phyloP scores from a whole-genome alignment of 257 asterid species.

The Solanum bulbocastanum region DNA sequence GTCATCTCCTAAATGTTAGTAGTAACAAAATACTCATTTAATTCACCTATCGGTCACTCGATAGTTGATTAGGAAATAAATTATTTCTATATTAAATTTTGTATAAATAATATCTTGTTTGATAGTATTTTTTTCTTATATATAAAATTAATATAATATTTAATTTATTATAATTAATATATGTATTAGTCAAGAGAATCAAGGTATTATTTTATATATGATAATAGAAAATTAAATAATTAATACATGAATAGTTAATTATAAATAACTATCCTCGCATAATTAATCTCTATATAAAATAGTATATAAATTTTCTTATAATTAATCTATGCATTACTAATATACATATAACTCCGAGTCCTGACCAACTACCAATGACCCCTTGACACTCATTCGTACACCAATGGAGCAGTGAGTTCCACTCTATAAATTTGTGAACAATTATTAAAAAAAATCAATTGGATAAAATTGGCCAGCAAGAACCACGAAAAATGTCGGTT shows the following conservation, averaged over 20 bases:
- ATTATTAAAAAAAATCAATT: background rate
- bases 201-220: background rate
- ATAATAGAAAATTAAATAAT: background rate
- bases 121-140: too few species aligned
- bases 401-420: background rate
- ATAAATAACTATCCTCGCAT: background rate
- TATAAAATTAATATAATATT: too few species aligned
- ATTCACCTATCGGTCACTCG: too few species aligned
- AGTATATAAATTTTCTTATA: background rate
- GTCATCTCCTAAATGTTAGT: background rate
- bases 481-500: constrained; percentile 23
- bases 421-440: background rate
- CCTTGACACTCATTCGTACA: background rate
- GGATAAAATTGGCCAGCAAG: constrained; percentile 2
- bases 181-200: background rate
- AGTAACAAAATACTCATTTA: background rate
- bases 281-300: background rate
- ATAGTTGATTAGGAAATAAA: too few species aligned
- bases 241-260: too few species aligned
- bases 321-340: background rate
- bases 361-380: background rate
- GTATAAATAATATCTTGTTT: too few species aligned
- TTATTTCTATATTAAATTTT: too few species aligned
- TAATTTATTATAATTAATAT: too few species aligned
- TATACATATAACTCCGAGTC: too few species aligned